A percentile compares a stretch with the other conserved stretches of the same genome.
phyloP scores from a whole-genome alignment of 2,329 filamentous ascomycete species.

The Diaporthe humulicola region DNA sequence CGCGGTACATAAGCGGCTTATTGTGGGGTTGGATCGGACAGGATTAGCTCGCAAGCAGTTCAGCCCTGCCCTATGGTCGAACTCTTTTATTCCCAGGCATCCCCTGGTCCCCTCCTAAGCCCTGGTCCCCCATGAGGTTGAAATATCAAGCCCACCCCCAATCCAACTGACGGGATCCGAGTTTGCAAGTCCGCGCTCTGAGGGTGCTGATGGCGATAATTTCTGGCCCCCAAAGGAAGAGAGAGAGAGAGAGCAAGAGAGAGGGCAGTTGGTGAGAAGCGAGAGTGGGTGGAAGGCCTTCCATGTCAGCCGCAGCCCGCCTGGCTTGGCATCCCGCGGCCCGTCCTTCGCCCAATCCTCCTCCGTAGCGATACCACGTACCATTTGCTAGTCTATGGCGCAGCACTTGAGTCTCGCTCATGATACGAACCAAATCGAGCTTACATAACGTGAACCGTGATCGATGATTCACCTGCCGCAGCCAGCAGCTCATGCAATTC shows the following conservation, averaged over 20 bases:
- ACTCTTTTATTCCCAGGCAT: neutral
- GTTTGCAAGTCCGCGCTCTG: neutral
- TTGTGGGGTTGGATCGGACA: neutral
- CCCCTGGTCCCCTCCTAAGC: neutral
- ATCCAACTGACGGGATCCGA: neutral
- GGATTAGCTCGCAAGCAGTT: conserved; percentile 11
- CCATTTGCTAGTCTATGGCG: conserved; percentile 8
- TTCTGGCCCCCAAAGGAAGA: neutral
- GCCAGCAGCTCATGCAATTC: neutral
- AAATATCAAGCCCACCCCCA: neutral
- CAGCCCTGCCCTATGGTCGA: neutral
- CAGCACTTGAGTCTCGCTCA: neutral
- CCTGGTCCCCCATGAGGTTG: neutral
- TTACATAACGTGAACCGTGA: neutral
- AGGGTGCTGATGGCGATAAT: neutral
- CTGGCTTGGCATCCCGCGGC: conserved; percentile 24
- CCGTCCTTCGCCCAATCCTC: conserved; percentile 18
- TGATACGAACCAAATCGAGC: neutral
- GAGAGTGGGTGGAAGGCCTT: neutral
- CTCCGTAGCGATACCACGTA: neutral
- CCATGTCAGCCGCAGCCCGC: conserved; percentile 28
- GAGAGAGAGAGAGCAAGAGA: neutral
- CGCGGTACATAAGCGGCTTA: conserved; percentile 4
- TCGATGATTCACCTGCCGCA: neutral
- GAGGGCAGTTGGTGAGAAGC: neutral